phyloP scores from a whole-genome alignment of 805 yeast genomes.

The Pichia occidentalis region DNA sequence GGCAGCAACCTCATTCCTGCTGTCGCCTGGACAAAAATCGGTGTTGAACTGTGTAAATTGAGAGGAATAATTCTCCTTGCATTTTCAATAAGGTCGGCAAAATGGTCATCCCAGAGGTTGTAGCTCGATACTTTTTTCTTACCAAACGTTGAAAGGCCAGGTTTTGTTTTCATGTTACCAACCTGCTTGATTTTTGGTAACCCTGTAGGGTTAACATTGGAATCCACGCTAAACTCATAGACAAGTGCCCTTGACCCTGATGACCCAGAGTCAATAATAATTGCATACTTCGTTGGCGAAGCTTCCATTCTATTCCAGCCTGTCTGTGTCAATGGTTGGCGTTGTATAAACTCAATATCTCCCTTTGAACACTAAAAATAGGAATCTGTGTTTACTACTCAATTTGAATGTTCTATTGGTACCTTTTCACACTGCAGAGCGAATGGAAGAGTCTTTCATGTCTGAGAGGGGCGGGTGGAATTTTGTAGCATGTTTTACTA shows the following conservation, averaged over 20 bases:
- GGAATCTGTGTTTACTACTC: too few species aligned
- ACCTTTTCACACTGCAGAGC: too few species aligned
- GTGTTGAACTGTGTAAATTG: constrained; percentile 57
- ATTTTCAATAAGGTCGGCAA: constrained; percentile 53
- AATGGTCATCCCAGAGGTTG: constrained; percentile 66
- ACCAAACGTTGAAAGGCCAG: constrained; percentile 75
- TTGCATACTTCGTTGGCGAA: constrained; percentile 57
- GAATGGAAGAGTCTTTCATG: too few species aligned
- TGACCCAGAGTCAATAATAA: constrained; percentile 92
- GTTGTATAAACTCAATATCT: not conserved
- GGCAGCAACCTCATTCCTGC: constrained; percentile 92
- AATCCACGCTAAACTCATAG: constrained; percentile 58
- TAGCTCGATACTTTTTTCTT: constrained; percentile 34
- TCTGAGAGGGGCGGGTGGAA: too few species aligned
- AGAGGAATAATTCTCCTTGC: constrained; percentile 69
- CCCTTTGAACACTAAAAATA: not conserved
- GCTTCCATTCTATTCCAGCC: too few species aligned
- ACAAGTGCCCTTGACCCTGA: constrained; percentile 88
- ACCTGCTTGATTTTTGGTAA: constrained; percentile 31
- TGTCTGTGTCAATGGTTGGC: not conserved
- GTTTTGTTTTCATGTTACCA: constrained; percentile 70
- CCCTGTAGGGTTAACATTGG: constrained; percentile 23
- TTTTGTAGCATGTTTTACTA: too few species aligned
- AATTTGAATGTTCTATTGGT: too few species aligned
- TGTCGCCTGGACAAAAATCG: constrained; percentile 86